Conservation (phyloP, 1,284 basidiomycete species). For the Bjerkandera adusta region DNA sequence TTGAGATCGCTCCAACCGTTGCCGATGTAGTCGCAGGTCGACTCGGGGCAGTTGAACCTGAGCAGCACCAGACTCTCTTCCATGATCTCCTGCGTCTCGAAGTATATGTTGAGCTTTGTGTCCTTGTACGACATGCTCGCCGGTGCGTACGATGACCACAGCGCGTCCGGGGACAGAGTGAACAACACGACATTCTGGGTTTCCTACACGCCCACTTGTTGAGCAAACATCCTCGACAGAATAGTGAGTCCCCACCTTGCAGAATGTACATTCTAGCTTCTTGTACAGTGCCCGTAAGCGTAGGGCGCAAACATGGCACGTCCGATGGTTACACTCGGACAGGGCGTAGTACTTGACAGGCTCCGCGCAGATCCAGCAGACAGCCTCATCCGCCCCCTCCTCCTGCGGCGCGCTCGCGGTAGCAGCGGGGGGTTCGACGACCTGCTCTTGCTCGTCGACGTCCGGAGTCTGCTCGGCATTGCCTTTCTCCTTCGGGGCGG, state of each 20-base stretch:
- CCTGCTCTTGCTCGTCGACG: slow-evolving; percentile 4
- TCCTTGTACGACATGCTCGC: slow-evolving; percentile 69
- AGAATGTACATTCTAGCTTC: slow-evolving; percentile 91
- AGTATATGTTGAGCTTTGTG: slow-evolving; percentile 76
- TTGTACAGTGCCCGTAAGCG: slow-evolving; percentile 95
- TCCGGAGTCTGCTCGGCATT: slow-evolving; percentile 4
- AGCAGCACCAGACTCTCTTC: slow-evolving; percentile 91
- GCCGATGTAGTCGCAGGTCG: slow-evolving; percentile 80
- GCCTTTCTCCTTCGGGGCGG: slow-evolving; percentile 4
- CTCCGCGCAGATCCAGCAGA: slow-evolving; percentile 97
- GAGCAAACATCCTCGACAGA: no score
- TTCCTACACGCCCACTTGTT: slow-evolving; percentile 45
- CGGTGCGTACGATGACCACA: slow-evolving; percentile 61
- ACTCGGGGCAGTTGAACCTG: slow-evolving; percentile 84
- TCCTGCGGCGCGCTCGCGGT: slow-evolving; percentile 1
- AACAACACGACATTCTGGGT: slow-evolving; percentile 82
- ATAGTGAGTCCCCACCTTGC: slow-evolving; percentile 75
- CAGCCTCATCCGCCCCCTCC: slow-evolving; percentile 26
- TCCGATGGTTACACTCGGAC: slow-evolving; percentile 89
- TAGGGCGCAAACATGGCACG: slow-evolving; percentile 91
- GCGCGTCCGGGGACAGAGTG: slow-evolving; percentile 65
- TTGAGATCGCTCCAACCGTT: slow-evolving; percentile 90
- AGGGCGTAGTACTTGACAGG: slow-evolving; percentile 89
- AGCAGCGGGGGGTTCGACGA: no score
- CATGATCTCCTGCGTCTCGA: slow-evolving; percentile 94